Evolutionary conservation across 2,329 filamentous ascomycete genomes (phyloP).

Genomic region (Graphilbum fragrans): DNA sequence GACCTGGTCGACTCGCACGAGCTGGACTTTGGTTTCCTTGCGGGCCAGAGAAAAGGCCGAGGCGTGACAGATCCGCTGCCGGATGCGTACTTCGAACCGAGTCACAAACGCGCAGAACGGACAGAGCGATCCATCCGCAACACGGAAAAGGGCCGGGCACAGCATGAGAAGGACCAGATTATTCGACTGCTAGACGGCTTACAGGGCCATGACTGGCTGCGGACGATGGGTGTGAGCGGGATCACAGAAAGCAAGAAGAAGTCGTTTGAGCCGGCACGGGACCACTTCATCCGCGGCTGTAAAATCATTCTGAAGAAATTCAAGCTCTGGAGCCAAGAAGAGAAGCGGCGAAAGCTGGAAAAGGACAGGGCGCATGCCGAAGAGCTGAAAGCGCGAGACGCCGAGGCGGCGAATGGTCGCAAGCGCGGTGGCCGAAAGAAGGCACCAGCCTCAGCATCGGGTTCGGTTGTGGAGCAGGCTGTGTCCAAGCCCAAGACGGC

Average conservation of each 20-base stretch:
- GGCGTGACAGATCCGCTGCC: conserved; percentile 40
- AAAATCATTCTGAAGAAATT: conserved; percentile 79
- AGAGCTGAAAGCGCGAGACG: conserved; percentile 27
- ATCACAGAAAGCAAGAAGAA: conserved; percentile 79
- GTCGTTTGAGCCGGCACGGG: conserved; percentile 72
- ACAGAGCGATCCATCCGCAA: conserved; percentile 52
- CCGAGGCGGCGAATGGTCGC: not conserved
- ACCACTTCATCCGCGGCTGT: conserved; percentile 76
- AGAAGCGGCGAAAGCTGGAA: conserved; percentile 69
- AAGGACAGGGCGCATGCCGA: conserved; percentile 52
- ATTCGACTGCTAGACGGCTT: conserved; percentile 64
- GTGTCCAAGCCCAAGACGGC: not conserved
- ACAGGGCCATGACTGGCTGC: conserved; percentile 84
- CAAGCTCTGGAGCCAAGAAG: conserved; percentile 74
- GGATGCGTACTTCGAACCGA: conserved; percentile 38
- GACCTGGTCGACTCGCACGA: conserved; percentile 43
- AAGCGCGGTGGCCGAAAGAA: conserved; percentile 2
- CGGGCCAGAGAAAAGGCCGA: conserved; percentile 30
- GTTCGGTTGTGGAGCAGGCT: not conserved
- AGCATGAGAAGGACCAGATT: conserved; percentile 55
- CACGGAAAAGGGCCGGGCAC: conserved; percentile 49
- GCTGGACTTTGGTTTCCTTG: conserved; percentile 43
- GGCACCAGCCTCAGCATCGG: conserved; percentile 4
- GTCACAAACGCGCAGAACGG: conserved; percentile 47
- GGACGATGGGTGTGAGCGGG: conserved; percentile 78